Percentiles rank a stretch among this genome's conserved stretches.
phyloP scores from a whole-genome alignment of 2,329 filamentous ascomycete species.

The Didymellaceae sp. region DNA sequence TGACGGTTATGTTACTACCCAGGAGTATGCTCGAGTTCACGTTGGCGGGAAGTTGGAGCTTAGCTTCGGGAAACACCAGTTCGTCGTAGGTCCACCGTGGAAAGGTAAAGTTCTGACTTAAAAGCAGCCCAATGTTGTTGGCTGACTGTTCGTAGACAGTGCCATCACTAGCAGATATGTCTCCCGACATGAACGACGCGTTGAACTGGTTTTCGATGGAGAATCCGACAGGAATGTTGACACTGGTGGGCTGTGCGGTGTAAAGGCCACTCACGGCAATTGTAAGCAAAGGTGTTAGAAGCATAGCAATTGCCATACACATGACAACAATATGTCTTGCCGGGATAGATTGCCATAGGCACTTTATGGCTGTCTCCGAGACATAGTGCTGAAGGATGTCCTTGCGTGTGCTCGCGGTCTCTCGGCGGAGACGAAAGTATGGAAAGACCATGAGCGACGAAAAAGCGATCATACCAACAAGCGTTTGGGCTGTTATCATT shows the following conservation, averaged over 20 bases:
- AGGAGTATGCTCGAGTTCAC: not conserved
- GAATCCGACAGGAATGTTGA: not conserved
- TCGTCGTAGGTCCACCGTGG: slow-evolving; percentile 3
- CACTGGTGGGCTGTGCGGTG: not conserved
- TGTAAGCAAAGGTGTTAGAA: not conserved
- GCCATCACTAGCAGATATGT: not conserved
- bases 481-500: slow-evolving; percentile 1
- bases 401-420: not conserved
- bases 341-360: not conserved
- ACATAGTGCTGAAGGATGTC: not conserved
- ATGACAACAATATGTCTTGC: not conserved
- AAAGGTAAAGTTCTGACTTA: slow-evolving; percentile 1
- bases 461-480: slow-evolving; percentile 1
- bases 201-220: not conserved
- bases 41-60: not conserved
- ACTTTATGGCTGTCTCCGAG: slow-evolving; percentile 2
- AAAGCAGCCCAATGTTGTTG: slow-evolving; percentile 1
- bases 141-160: not conserved
- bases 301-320: not conserved
- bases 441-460: not conserved
- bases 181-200: not conserved
- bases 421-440: not conserved
- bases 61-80: not conserved
- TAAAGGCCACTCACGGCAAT: slow-evolving; percentile 4
- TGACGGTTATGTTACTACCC: not conserved